These are phyloP conservation scores for Pyrenochaeta sp. DNA, from an alignment of 2,329 filamentous ascomycete genomes.

Conservation along the genomic window DNA sequence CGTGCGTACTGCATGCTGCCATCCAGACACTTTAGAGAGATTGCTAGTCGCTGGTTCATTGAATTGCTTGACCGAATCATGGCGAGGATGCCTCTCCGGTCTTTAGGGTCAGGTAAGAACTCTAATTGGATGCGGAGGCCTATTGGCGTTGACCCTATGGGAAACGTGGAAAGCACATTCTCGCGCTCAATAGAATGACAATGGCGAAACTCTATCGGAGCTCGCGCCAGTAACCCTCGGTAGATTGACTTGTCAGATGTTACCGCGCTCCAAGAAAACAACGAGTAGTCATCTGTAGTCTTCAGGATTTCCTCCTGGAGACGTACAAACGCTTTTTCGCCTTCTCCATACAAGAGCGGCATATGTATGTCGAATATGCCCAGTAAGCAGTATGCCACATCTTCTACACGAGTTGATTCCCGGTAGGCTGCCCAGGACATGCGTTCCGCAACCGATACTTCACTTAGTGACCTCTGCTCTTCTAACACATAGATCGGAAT, in stretches of 20 bases:
- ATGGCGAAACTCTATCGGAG: constrained; percentile 29
- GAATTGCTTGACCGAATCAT: constrained; percentile 31
- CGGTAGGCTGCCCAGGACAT: constrained; percentile 42
- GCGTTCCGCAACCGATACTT: constrained; percentile 34
- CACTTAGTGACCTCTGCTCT: constrained; percentile 19
- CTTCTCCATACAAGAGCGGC: constrained; percentile 41
- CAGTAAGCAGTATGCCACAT: constrained; percentile 39
- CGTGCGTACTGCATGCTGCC: constrained; percentile 45
- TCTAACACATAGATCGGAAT: constrained; percentile 34
- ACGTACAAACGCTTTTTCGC: constrained; percentile 36
- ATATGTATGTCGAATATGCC: constrained; percentile 45
- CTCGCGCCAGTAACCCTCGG: constrained; percentile 35
- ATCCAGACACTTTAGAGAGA: constrained; percentile 32
- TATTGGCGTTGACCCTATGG: constrained; percentile 28
- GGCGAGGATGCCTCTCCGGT: constrained; percentile 22
- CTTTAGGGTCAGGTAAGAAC: constrained; percentile 23
- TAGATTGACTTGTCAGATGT: constrained; percentile 24
- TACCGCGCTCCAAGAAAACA: constrained; percentile 35
- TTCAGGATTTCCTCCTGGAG: constrained; percentile 41
- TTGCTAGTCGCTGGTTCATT: constrained; percentile 33
- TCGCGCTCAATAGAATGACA: constrained; percentile 33
- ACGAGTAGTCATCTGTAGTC: constrained; percentile 36
- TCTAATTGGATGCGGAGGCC: constrained; percentile 35
- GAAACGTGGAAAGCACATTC: constrained; percentile 23
- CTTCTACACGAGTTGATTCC: constrained; percentile 37